Percentiles rank a stretch among this genome's conserved stretches.
Conservation (phyloP, 139 green algal species). For the Micromonas commoda region DNA sequence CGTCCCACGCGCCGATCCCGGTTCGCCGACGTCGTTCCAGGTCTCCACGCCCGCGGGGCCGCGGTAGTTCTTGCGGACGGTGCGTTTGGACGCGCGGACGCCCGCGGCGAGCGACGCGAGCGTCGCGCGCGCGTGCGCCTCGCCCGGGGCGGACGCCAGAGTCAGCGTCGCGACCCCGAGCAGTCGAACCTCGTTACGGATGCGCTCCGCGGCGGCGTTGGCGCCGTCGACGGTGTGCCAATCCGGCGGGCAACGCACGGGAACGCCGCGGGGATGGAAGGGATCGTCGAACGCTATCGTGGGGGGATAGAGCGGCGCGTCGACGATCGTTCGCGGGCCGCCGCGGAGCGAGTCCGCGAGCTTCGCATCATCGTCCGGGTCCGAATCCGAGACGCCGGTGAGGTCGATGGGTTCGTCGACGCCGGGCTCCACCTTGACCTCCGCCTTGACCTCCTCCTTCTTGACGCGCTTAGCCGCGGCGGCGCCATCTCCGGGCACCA, state of each 20-base stretch:
- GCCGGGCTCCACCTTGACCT: too few species aligned
- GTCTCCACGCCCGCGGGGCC: neutral
- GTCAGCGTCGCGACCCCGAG: neutral
- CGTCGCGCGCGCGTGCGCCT: neutral
- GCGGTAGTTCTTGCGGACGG: neutral
- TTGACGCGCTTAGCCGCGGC: neutral
- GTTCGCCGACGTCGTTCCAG: neutral
- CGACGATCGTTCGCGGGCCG: neutral
- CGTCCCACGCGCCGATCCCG: neutral
- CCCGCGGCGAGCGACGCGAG: neutral
- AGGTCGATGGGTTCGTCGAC: too few species aligned
- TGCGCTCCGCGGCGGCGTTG: neutral
- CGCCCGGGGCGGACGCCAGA: neutral
- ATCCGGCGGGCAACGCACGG: neutral
- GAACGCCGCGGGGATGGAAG: neutral
- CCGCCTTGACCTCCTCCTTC: neutral
- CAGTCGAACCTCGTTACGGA: neutral
- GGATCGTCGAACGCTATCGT: neutral
- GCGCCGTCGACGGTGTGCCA: neutral
- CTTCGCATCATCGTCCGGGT: too few species aligned
- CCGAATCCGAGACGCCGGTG: too few species aligned
- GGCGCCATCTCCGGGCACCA: too few species aligned
- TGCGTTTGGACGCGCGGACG: neutral
- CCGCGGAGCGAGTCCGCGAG: too few species aligned
- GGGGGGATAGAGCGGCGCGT: neutral